phyloP scores from a whole-genome alignment of 805 yeast species.

The Nakazawaea laoshanensis region DNA sequence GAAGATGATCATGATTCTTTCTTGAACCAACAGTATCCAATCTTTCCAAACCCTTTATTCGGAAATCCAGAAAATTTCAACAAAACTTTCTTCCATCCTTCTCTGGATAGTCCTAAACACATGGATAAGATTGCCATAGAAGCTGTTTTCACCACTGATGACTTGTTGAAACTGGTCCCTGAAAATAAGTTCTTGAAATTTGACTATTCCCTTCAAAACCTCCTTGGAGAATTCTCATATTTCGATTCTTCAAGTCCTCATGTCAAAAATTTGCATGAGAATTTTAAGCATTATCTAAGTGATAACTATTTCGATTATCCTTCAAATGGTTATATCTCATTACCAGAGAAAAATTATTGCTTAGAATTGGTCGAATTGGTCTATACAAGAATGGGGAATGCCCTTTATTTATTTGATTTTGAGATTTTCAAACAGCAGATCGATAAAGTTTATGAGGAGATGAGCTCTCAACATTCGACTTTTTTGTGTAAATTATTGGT shows the following conservation, averaged over 20 bases:
- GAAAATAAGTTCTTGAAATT: constrained; percentile 1
- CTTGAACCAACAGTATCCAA: constrained; percentile 5
- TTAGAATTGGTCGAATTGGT: constrained; percentile 13
- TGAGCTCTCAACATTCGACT: constrained; percentile 16
- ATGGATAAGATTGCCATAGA: constrained; percentile 1
- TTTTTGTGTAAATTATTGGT: constrained; percentile 15
- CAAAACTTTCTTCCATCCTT: constrained; percentile 1
- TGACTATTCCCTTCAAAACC: constrained; percentile 4
- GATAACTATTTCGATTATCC: constrained; percentile 10
- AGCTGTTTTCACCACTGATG: neutral
- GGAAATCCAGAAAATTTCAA: constrained; percentile 8
- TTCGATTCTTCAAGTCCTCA: constrained; percentile 7
- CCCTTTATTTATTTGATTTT: constrained; percentile 18
- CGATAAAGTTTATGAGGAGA: constrained; percentile 15
- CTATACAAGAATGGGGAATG: constrained; percentile 14
- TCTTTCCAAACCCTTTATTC: constrained; percentile 5
- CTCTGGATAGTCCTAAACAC: neutral
- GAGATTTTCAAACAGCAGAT: constrained; percentile 13
- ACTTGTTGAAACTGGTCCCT: constrained; percentile 1
- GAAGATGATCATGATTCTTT: constrained; percentile 2
- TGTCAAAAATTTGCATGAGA: constrained; percentile 11
- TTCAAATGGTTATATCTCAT: constrained; percentile 12
- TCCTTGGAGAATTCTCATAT: constrained; percentile 6
- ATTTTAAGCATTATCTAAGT: constrained; percentile 10
- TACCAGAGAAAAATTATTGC: constrained; percentile 16